phyloP scores from a whole-genome alignment of 2,329 filamentous ascomycete genomes.

The Trichophaea hybrida region DNA sequence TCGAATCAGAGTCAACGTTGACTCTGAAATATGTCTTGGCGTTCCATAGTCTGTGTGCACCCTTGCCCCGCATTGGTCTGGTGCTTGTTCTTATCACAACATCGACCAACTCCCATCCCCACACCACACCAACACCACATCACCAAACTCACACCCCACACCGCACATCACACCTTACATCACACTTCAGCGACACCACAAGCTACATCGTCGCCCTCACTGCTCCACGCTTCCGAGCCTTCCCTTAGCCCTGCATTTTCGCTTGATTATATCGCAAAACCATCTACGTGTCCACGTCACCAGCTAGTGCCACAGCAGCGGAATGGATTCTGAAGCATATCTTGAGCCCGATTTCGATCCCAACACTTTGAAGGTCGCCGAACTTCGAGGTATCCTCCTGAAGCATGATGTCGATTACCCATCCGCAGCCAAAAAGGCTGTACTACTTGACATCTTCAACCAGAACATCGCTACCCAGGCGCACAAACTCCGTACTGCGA shows the following conservation, averaged over 20 bases:
- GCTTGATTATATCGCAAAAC: too few relatives aligned
- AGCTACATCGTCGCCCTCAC: too few relatives aligned
- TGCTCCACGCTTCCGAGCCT: too few relatives aligned
- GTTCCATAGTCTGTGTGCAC: too few relatives aligned
- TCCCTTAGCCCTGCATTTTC: too few relatives aligned
- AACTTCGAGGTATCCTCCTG: conserved; percentile 79
- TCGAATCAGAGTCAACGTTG: too few relatives aligned
- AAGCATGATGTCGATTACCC: conserved; percentile 76
- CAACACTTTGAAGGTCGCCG: conserved; percentile 66
- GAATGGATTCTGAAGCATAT: conserved; percentile 46
- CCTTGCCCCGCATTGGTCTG: too few relatives aligned
- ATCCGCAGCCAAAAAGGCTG: conserved; percentile 77
- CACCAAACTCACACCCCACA: neutral
- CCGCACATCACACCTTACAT: neutral
- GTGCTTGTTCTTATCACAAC: neutral
- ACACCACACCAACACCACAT: neutral
- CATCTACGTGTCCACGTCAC: too few relatives aligned
- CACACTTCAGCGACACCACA: neutral
- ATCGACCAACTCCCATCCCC: neutral
- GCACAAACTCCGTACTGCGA: conserved; percentile 57
- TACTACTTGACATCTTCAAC: conserved; percentile 73
- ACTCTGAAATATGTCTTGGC: too few relatives aligned
- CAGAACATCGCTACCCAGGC: conserved; percentile 65
- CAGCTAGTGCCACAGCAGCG: neutral
- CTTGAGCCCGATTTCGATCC: conserved; percentile 79